Conservation (phyloP, 2,329 filamentous ascomycete genomes). For the Sporothrix euskadiensis region DNA sequence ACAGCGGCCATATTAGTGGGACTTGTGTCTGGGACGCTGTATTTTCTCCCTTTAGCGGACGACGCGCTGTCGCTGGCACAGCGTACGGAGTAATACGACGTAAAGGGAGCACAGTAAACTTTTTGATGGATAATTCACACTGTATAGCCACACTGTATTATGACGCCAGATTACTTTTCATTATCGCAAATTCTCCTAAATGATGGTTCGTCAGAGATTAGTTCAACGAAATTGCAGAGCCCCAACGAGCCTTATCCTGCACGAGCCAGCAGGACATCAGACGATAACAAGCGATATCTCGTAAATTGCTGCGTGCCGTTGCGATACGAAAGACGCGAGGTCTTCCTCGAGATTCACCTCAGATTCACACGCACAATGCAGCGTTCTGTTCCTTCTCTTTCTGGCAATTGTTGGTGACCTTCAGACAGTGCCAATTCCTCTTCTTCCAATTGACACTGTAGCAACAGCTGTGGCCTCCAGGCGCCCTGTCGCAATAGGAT, state of each 20-base stretch:
- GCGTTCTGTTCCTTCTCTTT: neutral
- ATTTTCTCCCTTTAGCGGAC: conserved; percentile 1
- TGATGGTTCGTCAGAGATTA: neutral
- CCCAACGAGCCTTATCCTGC: conserved; percentile 14
- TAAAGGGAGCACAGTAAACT: neutral
- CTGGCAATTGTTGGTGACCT: neutral
- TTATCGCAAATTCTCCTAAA: conserved; percentile 3
- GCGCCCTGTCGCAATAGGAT: neutral
- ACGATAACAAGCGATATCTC: neutral
- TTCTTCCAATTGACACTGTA: neutral
- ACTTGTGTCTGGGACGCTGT: conserved; percentile 6
- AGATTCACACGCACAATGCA: neutral
- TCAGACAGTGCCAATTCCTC: neutral
- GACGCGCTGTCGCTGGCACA: neutral
- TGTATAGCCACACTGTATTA: neutral
- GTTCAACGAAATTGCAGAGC: conserved; percentile 16
- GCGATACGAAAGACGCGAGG: neutral
- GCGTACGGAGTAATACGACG: neutral
- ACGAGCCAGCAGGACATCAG: conserved; percentile 2
- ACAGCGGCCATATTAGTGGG: neutral
- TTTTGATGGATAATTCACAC: neutral
- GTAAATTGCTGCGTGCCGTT: neutral
- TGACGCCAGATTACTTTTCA: neutral
- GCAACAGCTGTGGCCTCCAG: neutral
- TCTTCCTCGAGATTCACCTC: neutral